Percentiles rank a stretch among this genome's conserved stretches.
phyloP scores from a whole-genome alignment of 306 rosid species.

The Acacia confusa region DNA sequence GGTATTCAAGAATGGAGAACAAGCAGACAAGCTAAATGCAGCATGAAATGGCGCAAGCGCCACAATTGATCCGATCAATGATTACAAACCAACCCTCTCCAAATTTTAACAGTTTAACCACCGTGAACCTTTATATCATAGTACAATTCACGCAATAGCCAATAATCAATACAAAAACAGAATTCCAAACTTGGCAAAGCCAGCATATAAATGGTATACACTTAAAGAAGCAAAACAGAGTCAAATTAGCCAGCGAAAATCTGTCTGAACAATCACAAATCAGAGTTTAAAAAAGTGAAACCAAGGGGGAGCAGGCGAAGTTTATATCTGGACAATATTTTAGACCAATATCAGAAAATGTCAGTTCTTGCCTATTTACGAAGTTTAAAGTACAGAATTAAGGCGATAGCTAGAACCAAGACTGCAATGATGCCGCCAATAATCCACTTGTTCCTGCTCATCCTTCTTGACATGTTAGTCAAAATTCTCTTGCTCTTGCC shows the following conservation, averaged over 20 bases:
- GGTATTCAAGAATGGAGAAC: neutral
- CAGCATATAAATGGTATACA: slow-evolving; percentile 25
- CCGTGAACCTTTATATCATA: slow-evolving; percentile 12
- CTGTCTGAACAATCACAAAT: slow-evolving; percentile 49
- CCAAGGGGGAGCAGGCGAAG: neutral
- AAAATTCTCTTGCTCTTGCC: slow-evolving; percentile 84
- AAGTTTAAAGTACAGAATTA: slow-evolving; percentile 86
- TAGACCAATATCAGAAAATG: slow-evolving; percentile 31
- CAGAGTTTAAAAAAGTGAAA: slow-evolving; percentile 22
- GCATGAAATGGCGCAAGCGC: neutral
- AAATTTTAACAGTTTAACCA: slow-evolving; percentile 26
- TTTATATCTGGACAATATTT: slow-evolving; percentile 24
- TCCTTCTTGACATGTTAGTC: slow-evolving; percentile 75
- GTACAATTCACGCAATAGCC: slow-evolving; percentile 18
- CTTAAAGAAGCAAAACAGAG: slow-evolving; percentile 22
- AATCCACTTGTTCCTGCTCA: slow-evolving; percentile 85
- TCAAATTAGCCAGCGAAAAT: slow-evolving; percentile 35
- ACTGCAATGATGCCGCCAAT: slow-evolving; percentile 54
- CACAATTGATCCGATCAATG: neutral
- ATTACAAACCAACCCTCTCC: slow-evolving; percentile 25
- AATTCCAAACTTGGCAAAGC: slow-evolving; percentile 31
- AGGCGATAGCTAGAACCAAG: slow-evolving; percentile 62
- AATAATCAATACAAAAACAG: slow-evolving; percentile 11
- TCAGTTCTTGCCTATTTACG: slow-evolving; percentile 38
- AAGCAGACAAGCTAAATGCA: neutral